Conservation (phyloP, 2,329 filamentous ascomycete species). For the Ophiostoma australiae region DNA sequence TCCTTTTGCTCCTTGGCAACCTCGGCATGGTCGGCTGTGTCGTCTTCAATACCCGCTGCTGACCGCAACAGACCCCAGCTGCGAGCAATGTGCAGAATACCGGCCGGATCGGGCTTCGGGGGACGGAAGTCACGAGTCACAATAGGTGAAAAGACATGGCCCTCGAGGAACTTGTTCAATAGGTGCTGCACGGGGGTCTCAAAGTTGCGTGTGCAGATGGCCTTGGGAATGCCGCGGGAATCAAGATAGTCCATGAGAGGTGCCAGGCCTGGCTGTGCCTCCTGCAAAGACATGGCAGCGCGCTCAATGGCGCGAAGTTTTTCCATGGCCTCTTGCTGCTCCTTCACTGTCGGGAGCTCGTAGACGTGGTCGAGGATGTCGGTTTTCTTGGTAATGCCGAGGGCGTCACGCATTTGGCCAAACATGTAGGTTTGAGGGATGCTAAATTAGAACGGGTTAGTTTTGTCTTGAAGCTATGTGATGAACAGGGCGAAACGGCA, state of each 20-base stretch:
- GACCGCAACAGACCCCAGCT: conserved; percentile 59
- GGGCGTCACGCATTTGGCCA: conserved; percentile 69
- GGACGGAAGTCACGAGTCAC: conserved; percentile 77
- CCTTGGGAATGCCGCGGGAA: conserved; percentile 61
- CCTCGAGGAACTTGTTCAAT: conserved; percentile 66
- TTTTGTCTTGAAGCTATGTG: neutral
- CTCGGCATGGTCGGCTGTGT: conserved; percentile 25
- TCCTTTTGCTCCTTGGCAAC: conserved; percentile 25
- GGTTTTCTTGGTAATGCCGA: conserved; percentile 64
- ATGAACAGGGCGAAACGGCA: neutral
- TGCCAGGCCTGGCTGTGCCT: conserved; percentile 73
- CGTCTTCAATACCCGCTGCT: conserved; percentile 17
- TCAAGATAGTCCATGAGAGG: conserved; percentile 80
- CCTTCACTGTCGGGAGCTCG: conserved; percentile 55
- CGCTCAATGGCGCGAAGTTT: conserved; percentile 76
- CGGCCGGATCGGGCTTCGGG: conserved; percentile 83
- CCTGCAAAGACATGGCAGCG: conserved; percentile 71
- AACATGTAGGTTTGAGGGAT: conserved; percentile 97
- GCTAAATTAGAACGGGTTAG: conserved; percentile 42
- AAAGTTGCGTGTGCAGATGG: conserved; percentile 92
- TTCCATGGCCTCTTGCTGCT: conserved; percentile 61
- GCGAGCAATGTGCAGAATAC: conserved; percentile 78
- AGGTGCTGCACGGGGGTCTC: conserved; percentile 72
- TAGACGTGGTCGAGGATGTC: conserved; percentile 92
- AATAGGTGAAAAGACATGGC: conserved; percentile 67